These are phyloP conservation scores for Zea mays DNA, from an alignment of 176 grass and related monocot species.

Conservation along the genomic window Zm-B73-REFERENCE-NAM-5.0 NC_050105.1:137124501-137125000, in stretches of 20 bases:
- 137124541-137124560: conserved; percentile 46
- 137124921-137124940: background rate
- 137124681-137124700: conserved; percentile 12
- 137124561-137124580: conserved; percentile 33
- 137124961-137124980: no score
- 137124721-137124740: conserved; percentile 51
- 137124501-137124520: conserved; percentile 30
- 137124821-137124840: background rate
- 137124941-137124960: background rate
- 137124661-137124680: background rate
- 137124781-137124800: conserved; percentile 62
- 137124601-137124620: conserved; percentile 42
- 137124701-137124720: conserved; percentile 32
- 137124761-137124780: conserved; percentile 54
- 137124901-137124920: background rate
- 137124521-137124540: conserved; percentile 51
- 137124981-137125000: no score
- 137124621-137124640: conserved; percentile 32
- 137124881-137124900: background rate
- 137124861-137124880: background rate
- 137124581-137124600: conserved; percentile 42
- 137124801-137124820: background rate
- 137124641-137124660: conserved; percentile 30
- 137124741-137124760: conserved; percentile 62
- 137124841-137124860: background rate